Evolutionary conservation across 2,329 filamentous ascomycete genomes (phyloP), one percentile per base, ranked within the genome.

Genomic region (Didymella arachidicola): DNA sequence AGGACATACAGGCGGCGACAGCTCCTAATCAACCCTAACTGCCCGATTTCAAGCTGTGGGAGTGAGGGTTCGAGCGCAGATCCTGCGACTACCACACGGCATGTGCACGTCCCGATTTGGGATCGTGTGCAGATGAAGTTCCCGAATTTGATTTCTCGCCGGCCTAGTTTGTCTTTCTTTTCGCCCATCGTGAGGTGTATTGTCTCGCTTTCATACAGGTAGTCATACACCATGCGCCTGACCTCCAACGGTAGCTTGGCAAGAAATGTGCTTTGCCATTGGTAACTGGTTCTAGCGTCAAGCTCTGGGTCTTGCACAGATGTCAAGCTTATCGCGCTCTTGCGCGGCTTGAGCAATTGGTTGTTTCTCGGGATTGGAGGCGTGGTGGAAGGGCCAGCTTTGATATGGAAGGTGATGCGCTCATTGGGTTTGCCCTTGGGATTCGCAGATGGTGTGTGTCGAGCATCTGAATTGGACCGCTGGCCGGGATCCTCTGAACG

Each of bases 111-210:
- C 3, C 53, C 43, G 12, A 59, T 60, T 16, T 56, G 58, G 26
- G 62, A 55, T 19, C 68, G 50, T 11, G 56, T 64, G 51, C 74
- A 77, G 4, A 75, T 39, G 57, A 75, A 75, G 63, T 77, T 73
- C 6, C 68, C 66, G 48, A 74, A 73, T 29, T 62, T 57, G 3
- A n/a, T 38, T 12, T 46, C 56, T 16, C n/a, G 53, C 16, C 56
- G 46, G 16, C 56, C 56, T 1, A 59, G 22, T 34, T 43, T 59
- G 1, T 59, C 56, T 54, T 61, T 69, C 65, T 70, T 72, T 34
- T 65, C 61, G 1, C 72, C 68, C 26, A 74, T 43, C 1, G 69
- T 73, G 27, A 77, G 58, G 61, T 77, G 74, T 38, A 77, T 65
- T 0, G 61, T 68, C 55, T 72, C 68, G 11, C 55, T 57, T 7